Conservation (phyloP, 257 asterid species). For the Solanum chmielewskii region DNA sequence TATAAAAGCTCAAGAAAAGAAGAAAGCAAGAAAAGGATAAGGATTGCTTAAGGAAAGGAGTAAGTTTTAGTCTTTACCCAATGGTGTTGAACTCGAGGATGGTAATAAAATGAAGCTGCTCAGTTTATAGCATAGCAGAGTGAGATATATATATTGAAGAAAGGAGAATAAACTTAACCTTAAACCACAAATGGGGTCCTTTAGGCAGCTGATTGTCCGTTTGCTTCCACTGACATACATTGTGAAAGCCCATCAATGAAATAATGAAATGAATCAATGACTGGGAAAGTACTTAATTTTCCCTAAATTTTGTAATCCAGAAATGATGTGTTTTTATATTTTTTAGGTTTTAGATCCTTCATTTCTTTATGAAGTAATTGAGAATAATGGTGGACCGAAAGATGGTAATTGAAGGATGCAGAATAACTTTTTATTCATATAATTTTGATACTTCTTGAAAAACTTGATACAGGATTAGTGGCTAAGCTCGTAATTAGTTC, state of each 20-base stretch:
- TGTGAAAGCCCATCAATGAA: not conserved
- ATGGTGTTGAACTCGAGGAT: not conserved
- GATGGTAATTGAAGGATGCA: not conserved
- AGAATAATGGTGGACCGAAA: not conserved
- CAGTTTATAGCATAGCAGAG: not conserved
- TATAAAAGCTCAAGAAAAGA: not conserved
- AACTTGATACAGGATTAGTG: not conserved
- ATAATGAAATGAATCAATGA: not conserved
- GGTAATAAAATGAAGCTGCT: not conserved
- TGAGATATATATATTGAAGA: not conserved
- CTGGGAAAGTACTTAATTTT: not conserved
- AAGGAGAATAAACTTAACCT: no score
- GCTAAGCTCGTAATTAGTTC: not conserved
- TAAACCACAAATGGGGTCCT: no score
- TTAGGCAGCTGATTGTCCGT: not conserved
- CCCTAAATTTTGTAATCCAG: not conserved
- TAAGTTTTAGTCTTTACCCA: not conserved
- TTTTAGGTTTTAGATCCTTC: not conserved
- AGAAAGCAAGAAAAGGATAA: not conserved
- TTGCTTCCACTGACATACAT: not conserved
- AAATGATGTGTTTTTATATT: not conserved
- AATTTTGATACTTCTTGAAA: not conserved
- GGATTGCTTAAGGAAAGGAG: not conserved
- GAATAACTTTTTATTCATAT: not conserved
- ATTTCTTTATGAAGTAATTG: not conserved